Evolutionary conservation across 768 basidiomycete genomes (phyloP), one percentile per base, ranked within the genome.

Genomic region (Hygrophorus pudorinus): DNA sequence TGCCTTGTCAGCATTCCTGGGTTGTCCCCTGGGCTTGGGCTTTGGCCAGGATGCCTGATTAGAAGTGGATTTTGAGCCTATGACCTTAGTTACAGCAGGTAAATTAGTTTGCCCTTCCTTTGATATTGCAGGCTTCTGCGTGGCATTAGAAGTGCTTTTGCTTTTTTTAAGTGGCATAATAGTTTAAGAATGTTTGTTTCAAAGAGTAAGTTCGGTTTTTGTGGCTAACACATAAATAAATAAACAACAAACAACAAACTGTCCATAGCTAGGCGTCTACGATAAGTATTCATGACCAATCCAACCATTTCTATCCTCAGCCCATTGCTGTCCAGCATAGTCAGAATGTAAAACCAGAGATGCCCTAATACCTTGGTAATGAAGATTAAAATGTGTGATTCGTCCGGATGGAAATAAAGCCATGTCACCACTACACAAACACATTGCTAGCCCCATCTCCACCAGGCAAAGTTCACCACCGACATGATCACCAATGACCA

Each of bases 311-410:
- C n/a, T n/a, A n/a, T n/a, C n/a, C n/a, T n/a, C n/a, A n/a, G 33
- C 34, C 47, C 47, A 48, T 12, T 17, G 11, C 10, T 24, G 13
- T 16, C 47, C 47, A 20, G n/a, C 42, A 12, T 13, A 18, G 28
- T 58, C 56, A 1, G 56, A 49, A 35, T 58, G 55, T n/a, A 56
- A 35, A 20, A 58, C 56, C 0, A 58, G 24, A 20, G 56, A 58
- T 2, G 41, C 48, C 16, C 53, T 28, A 16, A 46, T 28, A 1
- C 56, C 55, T 13, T 41, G 27, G 17, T 42, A 58, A 21, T 54
- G 48, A 12, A 51, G 21, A 36, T 60, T 60, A 35, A 56, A 58
- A 39, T 61, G 58, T 29, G 48, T 56, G 9, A 55, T 46, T 3
- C 48, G 28, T 5, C 29, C 32, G 14, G 59, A 61, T 16, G 47